Percentiles rank a stretch among this genome's conserved stretches.
These are phyloP conservation scores for Lepidium didymum DNA, from an alignment of 345 rosid species.

Conservation along the genomic window DNA sequence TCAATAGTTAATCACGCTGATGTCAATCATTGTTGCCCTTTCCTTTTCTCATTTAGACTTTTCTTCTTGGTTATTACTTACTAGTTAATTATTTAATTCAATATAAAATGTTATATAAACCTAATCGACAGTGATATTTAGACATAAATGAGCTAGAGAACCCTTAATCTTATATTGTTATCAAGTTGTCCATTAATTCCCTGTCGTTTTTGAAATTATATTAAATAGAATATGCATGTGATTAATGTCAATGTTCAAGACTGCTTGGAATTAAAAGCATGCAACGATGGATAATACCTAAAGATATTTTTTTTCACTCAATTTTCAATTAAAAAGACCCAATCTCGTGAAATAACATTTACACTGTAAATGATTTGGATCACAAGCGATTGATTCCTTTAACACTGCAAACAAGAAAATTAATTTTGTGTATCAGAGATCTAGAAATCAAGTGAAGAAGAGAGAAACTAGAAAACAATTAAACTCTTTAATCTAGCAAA, in stretches of 20 bases:
- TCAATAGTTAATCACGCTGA: background rate
- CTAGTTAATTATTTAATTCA: background rate
- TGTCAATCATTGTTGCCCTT: conserved; percentile 9
- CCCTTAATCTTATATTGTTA: background rate
- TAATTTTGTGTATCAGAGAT: too few species aligned
- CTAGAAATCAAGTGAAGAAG: too few species aligned
- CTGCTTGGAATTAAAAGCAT: background rate
- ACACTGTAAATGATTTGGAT: too few species aligned
- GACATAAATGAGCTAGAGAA: background rate
- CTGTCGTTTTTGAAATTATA: background rate
- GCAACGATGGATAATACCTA: background rate
- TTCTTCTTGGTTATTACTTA: background rate
- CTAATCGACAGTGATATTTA: conserved; percentile 13
- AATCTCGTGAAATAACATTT: too few species aligned
- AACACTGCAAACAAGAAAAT: too few species aligned
- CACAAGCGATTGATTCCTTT: too few species aligned
- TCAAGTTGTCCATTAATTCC: background rate
- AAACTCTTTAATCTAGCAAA: too few species aligned
- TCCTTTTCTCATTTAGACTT: conserved; percentile 4
- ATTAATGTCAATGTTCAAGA: background rate
- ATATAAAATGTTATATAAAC: background rate
- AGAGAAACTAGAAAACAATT: too few species aligned
- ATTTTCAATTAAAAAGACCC: too few species aligned
- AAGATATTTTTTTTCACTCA: too few species aligned
- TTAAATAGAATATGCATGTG: background rate